Conservation (phyloP, 192 early-diverging fungal species). For the Gryganskiella cystojenkinii region DNA sequence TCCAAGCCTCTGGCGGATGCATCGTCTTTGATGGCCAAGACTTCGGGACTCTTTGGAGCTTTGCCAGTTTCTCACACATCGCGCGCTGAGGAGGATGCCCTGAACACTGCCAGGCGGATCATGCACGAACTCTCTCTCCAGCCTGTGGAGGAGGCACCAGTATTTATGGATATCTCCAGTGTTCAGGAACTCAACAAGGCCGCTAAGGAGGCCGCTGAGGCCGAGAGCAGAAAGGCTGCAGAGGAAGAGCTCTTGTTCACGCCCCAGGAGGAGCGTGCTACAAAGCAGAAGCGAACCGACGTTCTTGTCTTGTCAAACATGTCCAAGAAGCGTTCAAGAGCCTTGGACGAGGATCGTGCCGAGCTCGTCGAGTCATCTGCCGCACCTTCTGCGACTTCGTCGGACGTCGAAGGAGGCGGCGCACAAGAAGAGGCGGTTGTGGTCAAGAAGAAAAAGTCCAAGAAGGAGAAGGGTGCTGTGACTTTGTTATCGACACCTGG, state of each 20-base stretch:
- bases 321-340: constrained; percentile 44
- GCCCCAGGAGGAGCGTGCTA: constrained; percentile 28
- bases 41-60: constrained; percentile 29
- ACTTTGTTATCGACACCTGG: constrained; percentile 1
- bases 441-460: constrained; percentile 27
- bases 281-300: constrained; percentile 47
- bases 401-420: constrained; percentile 4
- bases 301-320: constrained; percentile 26
- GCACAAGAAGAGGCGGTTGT: constrained; percentile 1
- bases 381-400: not conserved
- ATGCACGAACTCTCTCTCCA: constrained; percentile 28
- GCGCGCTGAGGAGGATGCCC: constrained; percentile 22
- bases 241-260: constrained; percentile 32
- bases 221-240: not conserved
- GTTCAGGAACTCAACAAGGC: not conserved
- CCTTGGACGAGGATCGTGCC: constrained; percentile 46
- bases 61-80: not conserved
- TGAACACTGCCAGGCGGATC: constrained; percentile 19
- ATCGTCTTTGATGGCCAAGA: constrained; percentile 15
- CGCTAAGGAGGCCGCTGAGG: no score
- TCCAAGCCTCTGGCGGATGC: constrained; percentile 20
- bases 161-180: not conserved
- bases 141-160: constrained; percentile 3
- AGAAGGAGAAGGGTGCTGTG: constrained; percentile 23
- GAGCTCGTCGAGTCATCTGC: constrained; percentile 16